These are phyloP conservation scores for Tephrocybe rancida DNA, from an alignment of 768 basidiomycete genomes.

Conservation along the genomic window DNA sequence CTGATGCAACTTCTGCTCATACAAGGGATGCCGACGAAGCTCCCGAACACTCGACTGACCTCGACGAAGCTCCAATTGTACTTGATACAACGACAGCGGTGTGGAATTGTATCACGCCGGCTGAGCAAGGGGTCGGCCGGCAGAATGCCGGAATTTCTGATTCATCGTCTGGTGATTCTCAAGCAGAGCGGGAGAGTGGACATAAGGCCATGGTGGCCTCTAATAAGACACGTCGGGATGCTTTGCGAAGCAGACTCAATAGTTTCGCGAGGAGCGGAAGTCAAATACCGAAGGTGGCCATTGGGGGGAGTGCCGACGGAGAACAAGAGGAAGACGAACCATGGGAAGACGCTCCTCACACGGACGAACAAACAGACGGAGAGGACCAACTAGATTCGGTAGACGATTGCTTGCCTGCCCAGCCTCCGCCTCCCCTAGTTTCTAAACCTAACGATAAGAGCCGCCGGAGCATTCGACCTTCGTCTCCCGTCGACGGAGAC, in stretches of 20 bases:
- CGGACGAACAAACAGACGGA: background rate
- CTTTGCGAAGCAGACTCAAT: conserved; percentile 48
- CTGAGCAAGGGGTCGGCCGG: conserved; percentile 36
- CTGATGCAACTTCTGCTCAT: conserved; percentile 10
- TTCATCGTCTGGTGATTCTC: background rate
- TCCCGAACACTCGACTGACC: background rate
- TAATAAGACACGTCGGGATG: conserved; percentile 18
- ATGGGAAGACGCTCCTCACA: background rate
- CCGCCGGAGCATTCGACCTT: conserved; percentile 8
- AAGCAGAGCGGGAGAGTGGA: background rate
- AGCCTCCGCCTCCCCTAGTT: background rate
- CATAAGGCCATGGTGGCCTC: background rate
- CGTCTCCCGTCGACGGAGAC: conserved; percentile 21
- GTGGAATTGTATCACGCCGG: conserved; percentile 33
- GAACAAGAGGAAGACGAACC: conserved; percentile 11
- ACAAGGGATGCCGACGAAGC: conserved; percentile 9
- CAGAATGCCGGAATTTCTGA: background rate
- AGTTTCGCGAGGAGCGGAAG: conserved; percentile 58
- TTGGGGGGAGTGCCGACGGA: background rate
- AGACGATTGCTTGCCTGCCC: background rate
- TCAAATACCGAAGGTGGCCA: conserved; percentile 19
- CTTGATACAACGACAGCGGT: conserved; percentile 53
- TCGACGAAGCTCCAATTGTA: conserved; percentile 28
- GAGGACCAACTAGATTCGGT: conserved; percentile 10
- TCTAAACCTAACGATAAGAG: background rate